These are phyloP conservation scores for Corrigiola litoralis DNA, from an alignment of 179 eudicot genomes.

Conservation along the genomic window DNA sequence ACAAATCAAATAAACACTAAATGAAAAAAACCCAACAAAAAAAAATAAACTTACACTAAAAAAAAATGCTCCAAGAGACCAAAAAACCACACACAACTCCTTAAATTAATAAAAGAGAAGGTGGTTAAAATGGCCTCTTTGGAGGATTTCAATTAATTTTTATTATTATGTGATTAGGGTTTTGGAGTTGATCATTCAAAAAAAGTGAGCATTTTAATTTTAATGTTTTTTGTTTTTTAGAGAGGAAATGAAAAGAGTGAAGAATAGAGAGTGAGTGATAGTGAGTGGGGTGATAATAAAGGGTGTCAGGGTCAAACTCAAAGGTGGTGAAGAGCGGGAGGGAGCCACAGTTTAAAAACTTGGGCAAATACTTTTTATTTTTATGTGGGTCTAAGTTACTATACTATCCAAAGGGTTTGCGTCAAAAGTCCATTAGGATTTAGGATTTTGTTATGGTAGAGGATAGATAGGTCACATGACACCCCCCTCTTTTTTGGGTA, in stretches of 20 bases:
- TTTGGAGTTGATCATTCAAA: slow-evolving; percentile 21
- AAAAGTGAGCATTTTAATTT: background rate
- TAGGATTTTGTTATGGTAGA: no score
- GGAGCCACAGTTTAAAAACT: slow-evolving; percentile 51
- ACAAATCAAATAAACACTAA: background rate
- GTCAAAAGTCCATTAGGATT: background rate
- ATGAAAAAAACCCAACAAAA: background rate
- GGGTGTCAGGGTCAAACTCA: slow-evolving; percentile 1
- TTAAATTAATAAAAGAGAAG: slow-evolving; percentile 2
- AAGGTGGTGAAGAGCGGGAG: slow-evolving; percentile 45
- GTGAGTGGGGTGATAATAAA: slow-evolving; percentile 15
- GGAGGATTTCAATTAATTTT: background rate
- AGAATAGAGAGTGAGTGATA: background rate
- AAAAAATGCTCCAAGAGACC: background rate
- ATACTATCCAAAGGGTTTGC: no score
- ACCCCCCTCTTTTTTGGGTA: no score
- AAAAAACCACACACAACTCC: background rate
- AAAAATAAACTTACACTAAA: slow-evolving; percentile 4
- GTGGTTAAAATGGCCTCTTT: slow-evolving; percentile 7
- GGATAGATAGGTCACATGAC: no score
- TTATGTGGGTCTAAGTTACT: background rate
- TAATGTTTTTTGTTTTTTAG: background rate
- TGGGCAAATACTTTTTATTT: slow-evolving; percentile 3
- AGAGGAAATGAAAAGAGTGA: background rate
- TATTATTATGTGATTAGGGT: slow-evolving; percentile 16